Evolutionary conservation across 2,329 filamentous ascomycete genomes (phyloP), one percentile per base, ranked within the genome.

Genomic region (Hypoxylon sp.): DNA sequence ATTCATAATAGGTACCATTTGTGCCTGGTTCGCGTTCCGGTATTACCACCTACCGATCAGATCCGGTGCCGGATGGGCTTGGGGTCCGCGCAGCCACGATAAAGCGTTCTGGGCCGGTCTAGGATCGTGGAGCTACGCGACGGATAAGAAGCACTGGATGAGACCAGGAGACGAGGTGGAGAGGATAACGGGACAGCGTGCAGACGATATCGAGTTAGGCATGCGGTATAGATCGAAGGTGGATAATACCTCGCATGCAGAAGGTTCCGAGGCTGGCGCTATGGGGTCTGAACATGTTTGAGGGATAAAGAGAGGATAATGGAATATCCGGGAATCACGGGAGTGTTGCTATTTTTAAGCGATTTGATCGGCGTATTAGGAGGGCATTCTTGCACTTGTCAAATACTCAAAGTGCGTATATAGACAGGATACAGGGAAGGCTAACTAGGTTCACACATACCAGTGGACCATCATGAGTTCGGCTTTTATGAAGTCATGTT

Each of bases 41-140:
- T 93, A 91, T 82, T 98, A 97, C 77, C 94, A 98, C 77, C 82
- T 96, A 9, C 93, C 94, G 0, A 89, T 97, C 69, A 84, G 83
- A 19, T 85, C 87, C n/a, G 94, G 94, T 5, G 92, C 91, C 1
- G 94, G 94, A 13, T 97, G 94, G 94, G 90, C 93, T 0, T 97
- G 94, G 94, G 94, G 92, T 2, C 90, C 94, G 0, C 86, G 94
- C 55, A 92, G 88, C 74, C 83, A 84, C 47, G 86, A 90, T 59
- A 86, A 93, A 68, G 92, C 93, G 0, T 97, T 94, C 78, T 94
- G 91, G 84, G 90, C 92, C 17, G 92, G 92, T 11, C 86, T 93
- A 0, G 92, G 88, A 0, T 86, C 85, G 47, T 82, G 85, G 69
- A 87, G 86, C 67, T 89, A 87, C 72, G 85, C 85, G 10, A 85